A percentile compares a stretch with the other conserved stretches of the same genome.
These are phyloP conservation scores for Paramarasmius palmivorus DNA, from an alignment of 1,284 basidiomycete species.

Conservation along the genomic window DNA sequence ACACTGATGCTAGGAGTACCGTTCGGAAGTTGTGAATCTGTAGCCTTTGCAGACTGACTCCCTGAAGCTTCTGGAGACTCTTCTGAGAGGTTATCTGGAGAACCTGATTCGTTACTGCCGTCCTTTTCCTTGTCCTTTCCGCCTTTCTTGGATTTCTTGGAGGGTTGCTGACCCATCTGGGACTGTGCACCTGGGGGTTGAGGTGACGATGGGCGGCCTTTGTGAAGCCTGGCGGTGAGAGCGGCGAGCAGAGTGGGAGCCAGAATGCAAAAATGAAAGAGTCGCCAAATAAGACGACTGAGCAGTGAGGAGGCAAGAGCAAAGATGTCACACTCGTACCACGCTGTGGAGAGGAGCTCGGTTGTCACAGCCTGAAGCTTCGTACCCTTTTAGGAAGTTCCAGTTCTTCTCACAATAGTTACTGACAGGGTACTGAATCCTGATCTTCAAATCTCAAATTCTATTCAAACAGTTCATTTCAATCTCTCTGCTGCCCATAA, in stretches of 20 bases:
- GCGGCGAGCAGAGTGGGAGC: slow-evolving; percentile 78
- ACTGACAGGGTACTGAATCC: too few species aligned
- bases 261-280: slow-evolving; percentile 53
- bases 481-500: neutral
- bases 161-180: slow-evolving; percentile 77
- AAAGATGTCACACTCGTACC: too few species aligned
- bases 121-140: slow-evolving; percentile 69
- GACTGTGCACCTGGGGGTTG: slow-evolving; percentile 46
- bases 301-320: slow-evolving; percentile 11
- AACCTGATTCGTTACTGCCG: slow-evolving; percentile 27
- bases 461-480: neutral
- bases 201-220: slow-evolving; percentile 70
- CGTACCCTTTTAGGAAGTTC: neutral
- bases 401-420: neutral
- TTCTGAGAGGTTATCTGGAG: slow-evolving; percentile 33
- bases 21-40: slow-evolving; percentile 35
- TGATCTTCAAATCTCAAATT: neutral
- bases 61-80: slow-evolving; percentile 42
- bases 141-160: slow-evolving; percentile 74
- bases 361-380: neutral
- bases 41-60: slow-evolving; percentile 29
- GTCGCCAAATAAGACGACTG: slow-evolving; percentile 15
- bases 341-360: slow-evolving; percentile 14
- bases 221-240: slow-evolving; percentile 67
- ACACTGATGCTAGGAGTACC: slow-evolving; percentile 52